A percentile compares a stretch with the other conserved stretches of the same genome.
These are phyloP conservation scores for Sporothrix protearum DNA, from an alignment of 2,329 filamentous ascomycete genomes.

Conservation along the genomic window DNA sequence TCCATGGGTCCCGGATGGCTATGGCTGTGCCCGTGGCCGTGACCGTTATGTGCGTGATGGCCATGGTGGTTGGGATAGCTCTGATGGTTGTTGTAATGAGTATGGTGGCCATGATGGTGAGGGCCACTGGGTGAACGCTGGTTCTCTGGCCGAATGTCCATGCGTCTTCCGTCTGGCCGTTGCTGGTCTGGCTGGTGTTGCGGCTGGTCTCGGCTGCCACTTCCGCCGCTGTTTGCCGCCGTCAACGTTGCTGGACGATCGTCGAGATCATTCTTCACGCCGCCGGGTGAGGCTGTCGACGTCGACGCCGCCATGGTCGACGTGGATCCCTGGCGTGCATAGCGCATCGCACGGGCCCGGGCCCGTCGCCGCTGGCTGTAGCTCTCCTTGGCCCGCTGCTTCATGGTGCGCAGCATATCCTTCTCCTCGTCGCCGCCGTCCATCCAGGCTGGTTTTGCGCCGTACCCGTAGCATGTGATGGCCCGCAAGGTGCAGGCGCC, in stretches of 20 bases:
- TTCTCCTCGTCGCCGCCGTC: conserved; percentile 17
- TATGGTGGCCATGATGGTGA: not conserved
- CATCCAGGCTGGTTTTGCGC: conserved; percentile 22
- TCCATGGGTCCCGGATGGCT: conserved; percentile 1
- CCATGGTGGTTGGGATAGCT: not conserved
- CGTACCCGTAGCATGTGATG: conserved; percentile 22
- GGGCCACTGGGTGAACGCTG: not conserved
- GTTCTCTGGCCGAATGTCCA: not conserved
- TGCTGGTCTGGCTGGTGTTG: not conserved
- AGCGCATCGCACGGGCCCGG: conserved; percentile 10
- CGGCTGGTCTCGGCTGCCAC: not conserved
- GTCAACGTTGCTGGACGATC: not conserved
- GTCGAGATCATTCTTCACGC: not conserved
- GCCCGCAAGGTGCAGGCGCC: conserved; percentile 13
- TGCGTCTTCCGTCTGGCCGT: not conserved
- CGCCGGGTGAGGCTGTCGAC: not conserved
- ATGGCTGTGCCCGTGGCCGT: not conserved
- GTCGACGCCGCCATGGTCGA: not conserved
- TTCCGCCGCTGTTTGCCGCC: not conserved
- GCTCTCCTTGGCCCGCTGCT: conserved; percentile 22
- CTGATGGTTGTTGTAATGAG: not conserved
- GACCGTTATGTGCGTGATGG: not conserved
- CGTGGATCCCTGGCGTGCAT: not conserved
- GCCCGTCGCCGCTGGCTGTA: conserved; percentile 21
- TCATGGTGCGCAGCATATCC: conserved; percentile 18